These are phyloP conservation scores for Capronia epimyces DNA, from an alignment of 2,329 filamentous ascomycete species.

Conservation along the genomic window DNA sequence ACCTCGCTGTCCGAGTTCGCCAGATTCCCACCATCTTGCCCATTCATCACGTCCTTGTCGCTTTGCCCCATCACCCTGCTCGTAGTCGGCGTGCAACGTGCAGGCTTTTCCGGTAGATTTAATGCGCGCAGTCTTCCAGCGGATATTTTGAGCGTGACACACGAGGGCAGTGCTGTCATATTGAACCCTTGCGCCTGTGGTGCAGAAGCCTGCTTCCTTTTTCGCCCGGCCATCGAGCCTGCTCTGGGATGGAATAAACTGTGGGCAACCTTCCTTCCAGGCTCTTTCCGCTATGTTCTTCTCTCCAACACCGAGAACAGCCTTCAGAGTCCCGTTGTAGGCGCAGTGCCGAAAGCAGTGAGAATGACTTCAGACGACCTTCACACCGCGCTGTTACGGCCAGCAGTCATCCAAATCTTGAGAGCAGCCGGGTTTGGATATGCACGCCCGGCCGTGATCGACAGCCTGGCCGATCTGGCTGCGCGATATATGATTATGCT, in stretches of 20 bases:
- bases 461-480: slow-evolving; percentile 80
- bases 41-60: slow-evolving; percentile 2
- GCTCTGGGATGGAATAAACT: neutral
- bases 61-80: neutral
- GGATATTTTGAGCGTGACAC: slow-evolving; percentile 6
- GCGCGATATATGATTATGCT: slow-evolving; percentile 73
- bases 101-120: neutral
- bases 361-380: slow-evolving; percentile 48
- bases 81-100: neutral
- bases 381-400: slow-evolving; percentile 75
- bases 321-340: neutral
- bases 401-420: slow-evolving; percentile 82
- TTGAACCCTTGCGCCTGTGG: neutral
- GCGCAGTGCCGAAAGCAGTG: neutral
- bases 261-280: neutral
- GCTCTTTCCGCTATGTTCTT: slow-evolving; percentile 1
- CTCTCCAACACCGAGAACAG: neutral
- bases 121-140: slow-evolving; percentile 1
- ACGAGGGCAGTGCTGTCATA: neutral
- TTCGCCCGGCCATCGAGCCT: slow-evolving; percentile 3
- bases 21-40: slow-evolving; percentile 9
- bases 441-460: slow-evolving; percentile 73
- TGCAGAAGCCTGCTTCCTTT: neutral
- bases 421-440: slow-evolving; percentile 86
- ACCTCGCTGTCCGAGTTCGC: slow-evolving; percentile 1